Evolutionary conservation across 805 yeast genomes (phyloP), one percentile per base, ranked within the genome.

Genomic region (Kuraishia borneana): DNA sequence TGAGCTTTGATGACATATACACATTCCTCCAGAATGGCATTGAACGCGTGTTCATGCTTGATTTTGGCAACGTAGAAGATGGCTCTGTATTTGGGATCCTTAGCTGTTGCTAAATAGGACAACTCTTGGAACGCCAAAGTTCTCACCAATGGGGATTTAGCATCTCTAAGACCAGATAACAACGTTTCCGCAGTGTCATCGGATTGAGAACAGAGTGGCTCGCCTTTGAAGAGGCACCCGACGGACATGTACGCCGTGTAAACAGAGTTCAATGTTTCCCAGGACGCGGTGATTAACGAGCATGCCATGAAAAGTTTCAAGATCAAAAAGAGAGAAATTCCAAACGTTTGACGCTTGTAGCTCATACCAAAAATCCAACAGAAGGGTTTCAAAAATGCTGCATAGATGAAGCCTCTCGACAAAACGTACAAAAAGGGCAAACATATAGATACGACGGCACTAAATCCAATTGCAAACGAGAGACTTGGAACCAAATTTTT

Each of bases 81-180:
- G 20, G 51, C 42, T 49, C 88, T 64, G 34, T 69, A 57, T 33
- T 68, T 64, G 3, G 54, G 42, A 39, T 68, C 66, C 2, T 60
- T 48, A 3, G 73, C 55, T 2, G 75, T 68, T 6, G 87, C 60
- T 31, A 81, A 60, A 44, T 69, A 76, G 1, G 83, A 80, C 35
- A 81, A 58, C 47, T 82, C 92, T 54, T 82, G 89, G 55, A 73
- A 80, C 2, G 89, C 87, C 1, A 85, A 74, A 38, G 75, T 49
- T 39, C 74, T 68, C 1, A 70, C 69, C 36, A 72, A 61, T 8
- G 60, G 62, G 30, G 54, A 42, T 33, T 62, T 63, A 21, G 54
- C 50, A 23, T 76, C 76, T 33, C 67, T 65, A 39, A 82, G 60
- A 0, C 89, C 89, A 3, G 76, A 63, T 9, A 81, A 50, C 26